A percentile compares a stretch with the other conserved stretches of the same genome.
These are phyloP conservation scores for Massarina eburnea DNA, from an alignment of 2,329 filamentous ascomycete species.

Conservation along the genomic window DNA sequence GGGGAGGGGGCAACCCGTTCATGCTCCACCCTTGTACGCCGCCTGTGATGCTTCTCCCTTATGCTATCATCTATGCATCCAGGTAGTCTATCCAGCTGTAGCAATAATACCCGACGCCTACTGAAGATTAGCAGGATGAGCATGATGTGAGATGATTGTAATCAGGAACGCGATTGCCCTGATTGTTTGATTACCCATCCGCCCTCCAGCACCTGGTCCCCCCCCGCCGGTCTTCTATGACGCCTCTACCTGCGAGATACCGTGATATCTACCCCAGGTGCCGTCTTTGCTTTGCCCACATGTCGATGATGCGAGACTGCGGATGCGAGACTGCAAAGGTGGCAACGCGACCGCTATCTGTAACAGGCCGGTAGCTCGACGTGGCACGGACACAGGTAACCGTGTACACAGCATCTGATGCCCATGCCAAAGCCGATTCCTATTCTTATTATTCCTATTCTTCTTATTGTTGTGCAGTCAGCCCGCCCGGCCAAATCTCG, in stretches of 20 bases:
- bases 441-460: too few relatives aligned
- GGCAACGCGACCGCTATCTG: neutral
- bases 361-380: neutral
- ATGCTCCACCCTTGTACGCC: neutral
- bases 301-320: neutral
- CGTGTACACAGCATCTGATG: too few relatives aligned
- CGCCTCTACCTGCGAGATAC: neutral
- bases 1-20: too few relatives aligned
- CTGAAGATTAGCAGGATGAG: too few relatives aligned
- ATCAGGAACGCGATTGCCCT: neutral
- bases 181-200: too few relatives aligned
- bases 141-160: too few relatives aligned
- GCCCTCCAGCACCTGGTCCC: neutral
- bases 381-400: neutral
- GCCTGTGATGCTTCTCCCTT: slow-evolving; percentile 23
- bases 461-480: too few relatives aligned
- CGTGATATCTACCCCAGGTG: neutral
- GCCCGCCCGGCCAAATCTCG: too few relatives aligned
- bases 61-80: slow-evolving; percentile 23
- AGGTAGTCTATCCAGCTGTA: slow-evolving; percentile 6
- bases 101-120: slow-evolving; percentile 10
- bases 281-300: too few relatives aligned
- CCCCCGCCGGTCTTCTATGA: neutral
- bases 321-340: neutral
- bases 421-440: too few relatives aligned